Evolutionary conservation across 2,329 filamentous ascomycete species (phyloP), one percentile per base, ranked within the genome.

Genomic region (Ceratocystiopsis minuta): DNA sequence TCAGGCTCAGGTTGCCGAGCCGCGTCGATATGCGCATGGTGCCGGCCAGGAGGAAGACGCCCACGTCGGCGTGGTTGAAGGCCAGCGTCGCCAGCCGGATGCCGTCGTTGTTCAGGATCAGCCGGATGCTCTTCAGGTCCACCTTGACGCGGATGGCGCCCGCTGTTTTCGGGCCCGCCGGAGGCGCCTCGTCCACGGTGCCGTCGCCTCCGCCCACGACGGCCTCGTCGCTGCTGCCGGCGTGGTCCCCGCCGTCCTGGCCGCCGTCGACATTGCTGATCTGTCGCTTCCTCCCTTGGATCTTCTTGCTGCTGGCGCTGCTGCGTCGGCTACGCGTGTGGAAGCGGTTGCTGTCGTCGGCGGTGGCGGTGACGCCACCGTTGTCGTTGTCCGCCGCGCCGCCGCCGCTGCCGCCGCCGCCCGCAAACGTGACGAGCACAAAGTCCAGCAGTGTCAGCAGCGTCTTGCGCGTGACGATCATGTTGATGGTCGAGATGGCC

Each of bases 101-200:
- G 0, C 90, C 90, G 56, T 99, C 92, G 49, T 98, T 96, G 57
- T 99, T 99, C 43, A 99, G 67, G 48, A 98, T 88, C 24, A 98
- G 68, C 3, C 85, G 76, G 48, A 99, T 94, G 63, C 82, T 87
- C 62, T 93, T 92, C 47, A 99, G 64, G 47, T 95, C 80, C 36
- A 92, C 79, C 59, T 93, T 93, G 58, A 99, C 88, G 18, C 86
- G 77, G 49, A 98, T 90, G 48, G 90, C 92, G 43, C 82, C 81
- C 24, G 24, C 24, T 10, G 11, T 28, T 10, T 28, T 28, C 7
- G 4, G 24, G 5, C 5, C 11, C 9, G 2, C 24, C 6, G 24
- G 24, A 6, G 24, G 24, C 24, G 24, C 24, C 24, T 28, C 7
- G 24, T 28, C 77, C 64, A 14, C 58, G 57, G 24, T 28, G 5